phyloP scores from a whole-genome alignment of 106 monocot genomes.

The Allium sativum region DNA sequence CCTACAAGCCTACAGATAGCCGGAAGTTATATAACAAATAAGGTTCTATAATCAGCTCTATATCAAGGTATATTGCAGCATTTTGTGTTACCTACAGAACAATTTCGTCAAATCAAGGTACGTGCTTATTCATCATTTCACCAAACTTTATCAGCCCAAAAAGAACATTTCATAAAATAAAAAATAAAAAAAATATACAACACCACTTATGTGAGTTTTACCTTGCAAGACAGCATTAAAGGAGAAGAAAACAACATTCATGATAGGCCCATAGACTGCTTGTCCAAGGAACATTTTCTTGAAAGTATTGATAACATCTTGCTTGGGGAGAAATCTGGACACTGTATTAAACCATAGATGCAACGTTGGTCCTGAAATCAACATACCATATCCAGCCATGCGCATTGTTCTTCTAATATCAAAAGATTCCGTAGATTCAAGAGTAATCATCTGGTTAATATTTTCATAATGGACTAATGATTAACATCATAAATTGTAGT shows the following conservation, averaged over 20 bases:
- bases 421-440: slow-evolving; percentile 21
- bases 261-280: slow-evolving; percentile 69
- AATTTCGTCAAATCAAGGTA: no score
- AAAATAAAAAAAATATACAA: no score
- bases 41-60: no score
- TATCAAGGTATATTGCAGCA: no score
- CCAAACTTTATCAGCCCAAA: no score
- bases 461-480: no score
- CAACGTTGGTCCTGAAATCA: slow-evolving; percentile 77
- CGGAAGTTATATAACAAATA: no score
- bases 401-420: slow-evolving; percentile 67
- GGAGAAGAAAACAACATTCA: slow-evolving; percentile 79
- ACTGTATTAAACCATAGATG: slow-evolving; percentile 96
- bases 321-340: slow-evolving; percentile 70
- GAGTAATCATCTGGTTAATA: slow-evolving; percentile 44
- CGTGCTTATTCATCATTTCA: no score
- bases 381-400: slow-evolving; percentile 78
- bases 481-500: no score
- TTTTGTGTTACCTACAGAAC: no score
- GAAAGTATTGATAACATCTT: slow-evolving; percentile 63
- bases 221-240: slow-evolving; percentile 84
- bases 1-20: no score
- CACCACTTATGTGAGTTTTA: slow-evolving; percentile 1
- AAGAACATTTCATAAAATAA: no score
- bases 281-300: slow-evolving; percentile 92